Percentiles rank a stretch among this genome's conserved stretches.
Evolutionary conservation across 768 basidiomycete genomes (phyloP).

Genomic region (Termitomyces sp.): DNA sequence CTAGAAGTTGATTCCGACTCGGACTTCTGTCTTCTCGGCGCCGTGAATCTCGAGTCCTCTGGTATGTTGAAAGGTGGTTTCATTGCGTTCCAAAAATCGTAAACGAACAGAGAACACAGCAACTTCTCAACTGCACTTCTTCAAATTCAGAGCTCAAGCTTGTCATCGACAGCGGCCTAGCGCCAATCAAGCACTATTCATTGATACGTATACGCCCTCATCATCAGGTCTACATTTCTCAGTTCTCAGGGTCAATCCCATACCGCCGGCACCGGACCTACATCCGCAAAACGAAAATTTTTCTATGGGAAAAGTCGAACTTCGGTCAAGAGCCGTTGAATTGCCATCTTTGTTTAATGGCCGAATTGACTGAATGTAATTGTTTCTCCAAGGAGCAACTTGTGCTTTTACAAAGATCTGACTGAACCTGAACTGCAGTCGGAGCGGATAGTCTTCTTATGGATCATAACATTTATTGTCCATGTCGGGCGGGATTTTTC

Average conservation of each 20-base stretch:
- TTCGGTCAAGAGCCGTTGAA: too few species aligned
- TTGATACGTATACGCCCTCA: not conserved
- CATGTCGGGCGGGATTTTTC: not conserved
- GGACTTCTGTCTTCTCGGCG: not conserved
- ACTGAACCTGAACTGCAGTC: not conserved
- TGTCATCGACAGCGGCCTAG: not conserved
- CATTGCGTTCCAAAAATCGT: not conserved
- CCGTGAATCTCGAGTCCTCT: not conserved
- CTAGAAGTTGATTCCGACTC: not conserved
- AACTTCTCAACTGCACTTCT: not conserved
- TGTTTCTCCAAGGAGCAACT: not conserved
- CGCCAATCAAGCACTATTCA: not conserved
- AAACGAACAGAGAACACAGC: not conserved
- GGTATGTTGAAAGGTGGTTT: conserved; percentile 1
- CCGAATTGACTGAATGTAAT: not conserved
- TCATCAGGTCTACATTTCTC: not conserved
- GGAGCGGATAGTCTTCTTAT: not conserved
- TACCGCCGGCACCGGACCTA: not conserved
- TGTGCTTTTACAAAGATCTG: not conserved
- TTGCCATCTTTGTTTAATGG: not conserved
- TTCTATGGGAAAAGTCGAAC: not conserved
- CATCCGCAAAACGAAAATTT: not conserved
- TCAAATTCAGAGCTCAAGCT: not conserved
- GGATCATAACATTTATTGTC: not conserved
- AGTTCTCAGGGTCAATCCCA: not conserved